Evolutionary conservation across 2,329 filamentous ascomycete genomes (phyloP).

Genomic region (Penicillium polonicum): DNA sequence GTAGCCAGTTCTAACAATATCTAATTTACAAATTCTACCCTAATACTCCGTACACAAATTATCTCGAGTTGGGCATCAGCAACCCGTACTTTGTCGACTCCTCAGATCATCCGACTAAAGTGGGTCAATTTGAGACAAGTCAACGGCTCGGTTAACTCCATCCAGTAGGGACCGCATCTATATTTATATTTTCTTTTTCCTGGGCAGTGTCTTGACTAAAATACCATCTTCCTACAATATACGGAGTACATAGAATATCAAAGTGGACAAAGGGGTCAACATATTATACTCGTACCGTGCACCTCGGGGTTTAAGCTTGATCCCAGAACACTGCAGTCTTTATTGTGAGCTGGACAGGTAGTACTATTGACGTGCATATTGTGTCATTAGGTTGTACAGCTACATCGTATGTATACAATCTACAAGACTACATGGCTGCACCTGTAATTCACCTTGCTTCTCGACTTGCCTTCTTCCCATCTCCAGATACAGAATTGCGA

Average conservation of each 20-base stretch:
- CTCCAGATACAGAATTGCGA: neutral
- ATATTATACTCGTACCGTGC: neutral
- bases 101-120: neutral
- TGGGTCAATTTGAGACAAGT: slow-evolving; percentile 3
- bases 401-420: neutral
- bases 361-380: slow-evolving; percentile 1
- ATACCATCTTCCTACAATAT: neutral
- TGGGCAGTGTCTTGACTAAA: no score
- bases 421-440: neutral
- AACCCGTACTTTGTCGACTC: neutral
- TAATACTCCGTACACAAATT: neutral
- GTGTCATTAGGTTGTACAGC: neutral
- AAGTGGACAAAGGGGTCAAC: neutral
- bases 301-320: slow-evolving; percentile 8
- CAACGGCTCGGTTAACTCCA: slow-evolving; percentile 5
- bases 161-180: slow-evolving; percentile 4
- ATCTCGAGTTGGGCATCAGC: neutral
- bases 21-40: neutral
- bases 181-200: neutral
- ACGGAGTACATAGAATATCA: neutral
- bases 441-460: neutral
- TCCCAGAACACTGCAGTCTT: neutral
- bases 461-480: neutral
- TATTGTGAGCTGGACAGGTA: neutral
- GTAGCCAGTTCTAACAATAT: neutral